Evolutionary conservation across 169 alveolate species (phyloP), one percentile per base, ranked within the genome.

Genomic region (Plasmodium blacklocki): DNA sequence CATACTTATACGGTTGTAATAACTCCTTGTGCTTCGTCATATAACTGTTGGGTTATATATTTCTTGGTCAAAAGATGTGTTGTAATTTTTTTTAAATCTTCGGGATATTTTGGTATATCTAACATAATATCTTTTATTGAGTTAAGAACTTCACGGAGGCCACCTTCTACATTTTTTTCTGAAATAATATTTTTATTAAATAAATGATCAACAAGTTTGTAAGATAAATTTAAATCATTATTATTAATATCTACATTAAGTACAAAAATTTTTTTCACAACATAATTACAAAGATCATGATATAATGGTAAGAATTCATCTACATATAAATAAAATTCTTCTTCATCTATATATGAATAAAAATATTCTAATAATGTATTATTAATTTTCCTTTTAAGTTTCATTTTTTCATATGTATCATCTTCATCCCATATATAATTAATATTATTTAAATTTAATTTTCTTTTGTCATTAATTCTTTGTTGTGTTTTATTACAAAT

Each of bases 381-480:
- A 39, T 80, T 80, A 67, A 80, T 80, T 80, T 80, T 80, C 19
- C 80, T 80, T 68, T 80, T 80, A 12, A 80, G 67, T 67, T 80
- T 80, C 90, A 80, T 80, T 68, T 80, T 66, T 80, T 66, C 90
- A 80, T 80, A 80, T n/a, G 90, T 80, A 80, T 80, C 90, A 80
- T 80, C 90, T 66, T 80, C 90, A 80, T 80, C 90, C 90, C 90
- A 80, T 15, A 80, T 80, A 52, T 54, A 58, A 60, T 54, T 68
- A 54, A 80, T 80, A 32, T 80, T 80, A 29, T 80, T 80, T 39
- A 80, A 23, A 62, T 80, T 80, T n/a, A 67, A 32, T 80, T 50
- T 68, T 39, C 70, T 80, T 49, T 80, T 80, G 19, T 80, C 70
- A 43, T 67, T 47, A 63, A 80, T 67, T 19, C 90, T 54, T 56